Base-by-base conservation (phyloP, 768 basidiomycete genomes). In the Mrakia frigida region DNA sequence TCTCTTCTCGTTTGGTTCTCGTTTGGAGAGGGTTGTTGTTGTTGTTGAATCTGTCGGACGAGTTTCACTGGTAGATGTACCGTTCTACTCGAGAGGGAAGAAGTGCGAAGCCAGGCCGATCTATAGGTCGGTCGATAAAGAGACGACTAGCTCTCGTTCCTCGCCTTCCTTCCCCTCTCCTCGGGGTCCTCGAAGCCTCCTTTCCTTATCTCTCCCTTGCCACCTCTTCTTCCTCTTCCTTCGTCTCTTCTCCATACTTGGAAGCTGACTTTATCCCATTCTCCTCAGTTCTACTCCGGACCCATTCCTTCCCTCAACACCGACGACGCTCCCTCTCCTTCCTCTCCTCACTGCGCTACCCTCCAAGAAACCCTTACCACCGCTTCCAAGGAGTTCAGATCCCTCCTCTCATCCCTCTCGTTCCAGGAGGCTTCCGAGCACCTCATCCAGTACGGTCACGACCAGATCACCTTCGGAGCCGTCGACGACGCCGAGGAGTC, bases 321-420 rank as follows among this genome's bases (percentile, higher is more conserved):
- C 71, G 52, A 53, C 35, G 25, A 41, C 52, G 50, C 18, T 33
- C 71, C 28, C 33, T 31, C 71, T 3, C 50, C 71, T 21, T 35
- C 71, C 31, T 72, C 73, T 6, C 70, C 33, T 35, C 69, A 53
- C 63, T 83, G 82, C 73, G 52, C 75, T 23, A 75, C 77, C 37
- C 78, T 83, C 41, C 39, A 80, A 28, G 52, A 53, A 6, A 71
- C 76, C 6, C 74, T 81, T 59, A 33, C 37, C 21, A 16, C 72
- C 39, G 68, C 73, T 31, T 33, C 73, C 25, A 41, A 25, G 5
- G 46, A 70, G 37, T 78, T 78, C 67, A 53, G 59, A 10, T 52
- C 53, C 21, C 69, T 74, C 28, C 73, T 78, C 59, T 59, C 72
- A 21, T 41, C 67, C 41, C 68, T 78, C 56, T 41, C 63, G 46